Conservation (phyloP, 306 rosid species). For the Hippophae rhamnoides region DNA sequence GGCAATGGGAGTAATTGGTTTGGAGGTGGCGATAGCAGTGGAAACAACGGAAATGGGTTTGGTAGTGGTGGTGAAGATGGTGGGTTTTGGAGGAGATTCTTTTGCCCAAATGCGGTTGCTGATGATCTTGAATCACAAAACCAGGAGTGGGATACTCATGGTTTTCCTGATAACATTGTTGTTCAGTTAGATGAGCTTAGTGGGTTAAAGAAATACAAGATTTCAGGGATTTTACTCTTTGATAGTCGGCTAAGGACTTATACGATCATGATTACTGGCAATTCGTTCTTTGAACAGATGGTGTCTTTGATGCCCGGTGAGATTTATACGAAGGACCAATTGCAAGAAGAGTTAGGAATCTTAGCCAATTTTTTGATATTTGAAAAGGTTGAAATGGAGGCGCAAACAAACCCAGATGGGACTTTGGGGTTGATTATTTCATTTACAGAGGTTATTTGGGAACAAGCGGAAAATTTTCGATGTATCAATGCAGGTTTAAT, state of each 20-base stretch:
- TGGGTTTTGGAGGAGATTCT: conserved; percentile 30
- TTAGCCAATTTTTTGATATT: conserved; percentile 87
- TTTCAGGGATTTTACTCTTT: conserved; percentile 62
- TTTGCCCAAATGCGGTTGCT: conserved; percentile 49
- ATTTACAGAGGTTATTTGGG: conserved; percentile 85
- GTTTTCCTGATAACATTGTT: conserved; percentile 71
- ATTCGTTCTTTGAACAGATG: conserved; percentile 75
- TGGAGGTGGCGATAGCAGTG: neutral
- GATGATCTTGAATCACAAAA: conserved; percentile 41
- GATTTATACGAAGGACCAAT: conserved; percentile 67
- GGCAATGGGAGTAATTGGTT: too few relatives aligned
- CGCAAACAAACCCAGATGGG: conserved; percentile 82
- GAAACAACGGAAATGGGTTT: conserved; percentile 20
- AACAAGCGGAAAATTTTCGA: conserved; percentile 60
- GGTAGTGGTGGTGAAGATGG: conserved; percentile 37
- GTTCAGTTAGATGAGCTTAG: conserved; percentile 75
- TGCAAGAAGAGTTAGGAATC: conserved; percentile 75
- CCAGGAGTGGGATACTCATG: conserved; percentile 82
- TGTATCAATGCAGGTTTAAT: conserved; percentile 84
- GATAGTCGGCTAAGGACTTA: conserved; percentile 41
- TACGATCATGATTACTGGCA: conserved; percentile 49
- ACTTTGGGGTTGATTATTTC: conserved; percentile 48
- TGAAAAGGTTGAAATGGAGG: conserved; percentile 90
- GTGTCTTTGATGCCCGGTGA: conserved; percentile 74
- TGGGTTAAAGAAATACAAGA: conserved; percentile 74